A percentile compares a stretch with the other conserved stretches of the same genome.
These are phyloP conservation scores for Limnanthes douglasii DNA, from an alignment of 345 rosid species.

Conservation along the genomic window DNA sequence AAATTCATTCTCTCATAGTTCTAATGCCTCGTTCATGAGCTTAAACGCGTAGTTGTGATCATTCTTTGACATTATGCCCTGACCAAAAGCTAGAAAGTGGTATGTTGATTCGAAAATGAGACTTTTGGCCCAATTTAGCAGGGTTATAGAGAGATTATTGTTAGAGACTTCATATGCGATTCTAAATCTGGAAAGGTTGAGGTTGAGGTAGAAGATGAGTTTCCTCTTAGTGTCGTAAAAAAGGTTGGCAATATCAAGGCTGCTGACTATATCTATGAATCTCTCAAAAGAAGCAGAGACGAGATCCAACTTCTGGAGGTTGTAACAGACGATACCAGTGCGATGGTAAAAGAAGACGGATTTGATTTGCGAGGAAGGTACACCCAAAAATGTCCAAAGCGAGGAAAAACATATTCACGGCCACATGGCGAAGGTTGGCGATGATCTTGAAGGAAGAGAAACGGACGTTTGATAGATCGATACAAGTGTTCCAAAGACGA, in stretches of 20 bases:
- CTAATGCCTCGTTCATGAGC: constrained; percentile 76
- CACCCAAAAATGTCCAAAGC: constrained; percentile 46
- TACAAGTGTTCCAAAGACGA: constrained; percentile 94
- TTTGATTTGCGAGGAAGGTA: constrained; percentile 63
- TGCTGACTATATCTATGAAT: constrained; percentile 64
- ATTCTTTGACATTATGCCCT: constrained; percentile 26
- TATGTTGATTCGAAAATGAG: constrained; percentile 51
- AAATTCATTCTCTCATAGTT: constrained; percentile 64
- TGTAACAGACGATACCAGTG: constrained; percentile 61
- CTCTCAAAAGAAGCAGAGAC: constrained; percentile 77
- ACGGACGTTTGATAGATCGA: constrained; percentile 57
- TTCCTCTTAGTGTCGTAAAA: constrained; percentile 54
- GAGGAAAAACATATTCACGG: constrained; percentile 73
- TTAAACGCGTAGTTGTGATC: constrained; percentile 54
- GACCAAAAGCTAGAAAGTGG: constrained; percentile 57
- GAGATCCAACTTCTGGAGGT: constrained; percentile 43
- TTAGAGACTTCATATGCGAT: constrained; percentile 73
- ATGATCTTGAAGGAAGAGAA: constrained; percentile 20
- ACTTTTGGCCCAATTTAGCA: constrained; percentile 52
- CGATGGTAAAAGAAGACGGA: constrained; percentile 65
- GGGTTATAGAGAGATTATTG: constrained; percentile 55
- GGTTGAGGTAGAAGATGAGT: constrained; percentile 51
- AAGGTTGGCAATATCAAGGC: constrained; percentile 25
- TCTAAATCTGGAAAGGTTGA: constrained; percentile 78
- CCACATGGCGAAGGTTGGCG: constrained; percentile 54